Evolutionary conservation across 2,329 filamentous ascomycete species (phyloP), one percentile per base, ranked within the genome.

Genomic region (Neopestalotiopsis clavispora): DNA sequence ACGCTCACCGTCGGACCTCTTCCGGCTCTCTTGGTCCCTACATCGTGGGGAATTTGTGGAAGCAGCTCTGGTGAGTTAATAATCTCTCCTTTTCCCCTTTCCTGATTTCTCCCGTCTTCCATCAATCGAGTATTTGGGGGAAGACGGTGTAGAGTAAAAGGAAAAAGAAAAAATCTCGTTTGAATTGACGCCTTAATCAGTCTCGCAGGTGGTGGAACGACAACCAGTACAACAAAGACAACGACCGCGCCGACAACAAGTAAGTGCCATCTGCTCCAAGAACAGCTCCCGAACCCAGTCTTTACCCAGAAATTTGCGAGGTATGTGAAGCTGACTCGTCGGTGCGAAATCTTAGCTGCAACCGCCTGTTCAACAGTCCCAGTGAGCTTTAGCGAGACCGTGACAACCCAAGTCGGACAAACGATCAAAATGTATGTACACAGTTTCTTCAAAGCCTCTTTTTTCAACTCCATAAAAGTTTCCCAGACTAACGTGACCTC

Each of bases 331-430:
- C 57, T 59, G 23, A 59, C 57, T 59, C 23, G 13, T 59, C 23
- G 30, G 20, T 45, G 23, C 7, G 45, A 14, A 17, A 52, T 9
- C 17, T 1, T 14, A 65, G 63, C 63, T 10, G 32, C 63, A 65
- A 65, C 63, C 20, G 63, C 63, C 17, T 67, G 65, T 56, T 67
- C 65, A n/a, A 23, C 65, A 32, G 65, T 67, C 10, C 52, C 65
- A 32, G 82, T 70, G 73, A 78, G 73, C 80, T 80, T 72, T 74
- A 77, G 72, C 77, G 78, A 70, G 79, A 80, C 13, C 78, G 79
- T 68, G 73, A 78, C 68, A 77, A 84, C 76, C 78, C 80, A 65
- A 80, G 85, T 72, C 82, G 84, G 73, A 77, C 82, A 71, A 78
- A 85, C 66, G 79, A 84, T 77, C 83, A 67, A 67, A 52, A 67